Conservation (phyloP, 306 rosid species). For the Purshia tridentata region DNA sequence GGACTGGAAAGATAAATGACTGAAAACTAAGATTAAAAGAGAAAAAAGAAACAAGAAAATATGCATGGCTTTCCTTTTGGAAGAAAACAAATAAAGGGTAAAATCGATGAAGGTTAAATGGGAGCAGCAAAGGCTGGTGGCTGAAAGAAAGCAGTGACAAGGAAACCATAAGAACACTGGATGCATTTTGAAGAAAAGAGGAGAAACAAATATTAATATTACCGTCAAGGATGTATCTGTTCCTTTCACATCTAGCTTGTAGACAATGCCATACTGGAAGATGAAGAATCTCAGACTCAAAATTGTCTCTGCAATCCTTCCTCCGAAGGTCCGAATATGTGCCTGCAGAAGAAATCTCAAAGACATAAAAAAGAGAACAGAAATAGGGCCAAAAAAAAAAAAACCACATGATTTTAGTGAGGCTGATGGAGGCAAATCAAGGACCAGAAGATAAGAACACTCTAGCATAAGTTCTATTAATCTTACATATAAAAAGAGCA, state of each 20-base stretch:
- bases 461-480: neutral
- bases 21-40: neutral
- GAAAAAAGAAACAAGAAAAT: neutral
- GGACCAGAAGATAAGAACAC: neutral
- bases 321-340: slow-evolving; percentile 70
- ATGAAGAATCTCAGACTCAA: slow-evolving; percentile 86
- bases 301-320: slow-evolving; percentile 82
- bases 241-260: slow-evolving; percentile 68
- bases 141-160: neutral
- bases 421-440: neutral
- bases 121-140: neutral
- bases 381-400: neutral
- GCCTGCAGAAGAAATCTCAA: slow-evolving; percentile 42
- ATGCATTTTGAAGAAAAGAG: neutral
- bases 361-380: neutral
- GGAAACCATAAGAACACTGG: neutral
- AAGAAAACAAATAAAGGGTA: neutral
- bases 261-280: slow-evolving; percentile 92
- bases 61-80: neutral
- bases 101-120: neutral
- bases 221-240: slow-evolving; percentile 76
- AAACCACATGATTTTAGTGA: neutral
- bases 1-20: too few species aligned
- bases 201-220: slow-evolving; percentile 14
- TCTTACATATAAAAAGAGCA: too few species aligned